A percentile compares a stretch with the other conserved stretches of the same genome.
Evolutionary conservation across 1,139 yeast genomes (phyloP).

Genomic region (Debaryomyces sp.): DNA sequence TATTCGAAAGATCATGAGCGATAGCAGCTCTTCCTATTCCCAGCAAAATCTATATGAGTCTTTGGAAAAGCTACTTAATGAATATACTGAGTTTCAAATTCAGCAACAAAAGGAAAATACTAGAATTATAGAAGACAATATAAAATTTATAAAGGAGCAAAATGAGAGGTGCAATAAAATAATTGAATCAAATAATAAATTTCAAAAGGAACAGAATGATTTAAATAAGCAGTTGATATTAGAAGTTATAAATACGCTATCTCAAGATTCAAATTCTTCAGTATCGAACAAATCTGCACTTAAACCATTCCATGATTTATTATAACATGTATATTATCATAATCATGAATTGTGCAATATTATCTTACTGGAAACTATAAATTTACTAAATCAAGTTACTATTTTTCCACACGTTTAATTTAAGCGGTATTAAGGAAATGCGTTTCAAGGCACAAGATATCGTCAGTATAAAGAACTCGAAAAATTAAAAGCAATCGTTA

Average conservation of each 20-base stretch:
- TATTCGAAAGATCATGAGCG: not conserved
- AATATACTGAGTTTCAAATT: slow-evolving; percentile 15
- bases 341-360: not conserved
- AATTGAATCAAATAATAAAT: slow-evolving; percentile 16
- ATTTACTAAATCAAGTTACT: not conserved
- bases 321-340: not conserved
- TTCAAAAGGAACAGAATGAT: slow-evolving; percentile 19
- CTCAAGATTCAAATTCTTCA: slow-evolving; percentile 6
- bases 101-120: slow-evolving; percentile 15
- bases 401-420: not conserved
- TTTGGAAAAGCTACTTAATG: slow-evolving; percentile 15
- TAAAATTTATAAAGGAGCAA: slow-evolving; percentile 13
- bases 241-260: slow-evolving; percentile 10
- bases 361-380: no score
- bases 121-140: slow-evolving; percentile 17
- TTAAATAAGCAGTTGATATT: slow-evolving; percentile 17
- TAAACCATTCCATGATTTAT: slow-evolving; percentile 10
- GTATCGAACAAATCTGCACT: slow-evolving; percentile 7
- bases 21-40: not conserved
- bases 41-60: slow-evolving; percentile 10
- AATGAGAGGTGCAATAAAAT: slow-evolving; percentile 14
- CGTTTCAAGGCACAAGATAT: no score
- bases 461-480: no score
- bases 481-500: no score
- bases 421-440: not conserved